Evolutionary conservation across 2,329 filamentous ascomycete species (phyloP).

Genomic region (Penicillium sclerotiorum): DNA sequence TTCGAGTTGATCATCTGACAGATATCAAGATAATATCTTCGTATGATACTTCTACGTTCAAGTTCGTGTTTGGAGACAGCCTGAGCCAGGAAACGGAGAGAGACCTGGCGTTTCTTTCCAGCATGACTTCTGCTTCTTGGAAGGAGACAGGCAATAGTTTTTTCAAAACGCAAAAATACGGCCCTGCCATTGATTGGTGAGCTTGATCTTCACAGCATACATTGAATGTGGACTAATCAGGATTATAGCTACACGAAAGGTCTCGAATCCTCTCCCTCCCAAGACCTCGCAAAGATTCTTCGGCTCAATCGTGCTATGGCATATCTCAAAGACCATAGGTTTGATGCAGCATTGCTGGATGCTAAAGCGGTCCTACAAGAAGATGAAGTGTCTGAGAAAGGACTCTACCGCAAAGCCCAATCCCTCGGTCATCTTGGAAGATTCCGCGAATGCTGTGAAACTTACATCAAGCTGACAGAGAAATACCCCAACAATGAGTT

Average conservation of each 20-base stretch:
- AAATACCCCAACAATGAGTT: slow-evolving; percentile 39
- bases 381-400: slow-evolving; percentile 43
- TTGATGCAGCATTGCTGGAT: slow-evolving; percentile 40
- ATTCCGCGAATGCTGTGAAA: slow-evolving; percentile 42
- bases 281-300: slow-evolving; percentile 38
- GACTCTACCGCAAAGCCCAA: slow-evolving; percentile 48
- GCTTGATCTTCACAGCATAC: not conserved
- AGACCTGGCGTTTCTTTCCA: slow-evolving; percentile 2
- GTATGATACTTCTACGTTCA: slow-evolving; percentile 39
- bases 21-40: slow-evolving; percentile 54
- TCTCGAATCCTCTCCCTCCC: slow-evolving; percentile 35
- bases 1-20: slow-evolving; percentile 58
- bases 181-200: slow-evolving; percentile 32
- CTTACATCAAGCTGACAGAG: slow-evolving; percentile 35
- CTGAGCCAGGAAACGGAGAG: slow-evolving; percentile 48
- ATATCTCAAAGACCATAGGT: slow-evolving; percentile 33
- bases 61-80: too few species aligned
- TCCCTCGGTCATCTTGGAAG: slow-evolving; percentile 49
- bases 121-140: slow-evolving; percentile 11
- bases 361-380: slow-evolving; percentile 20
- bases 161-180: slow-evolving; percentile 14
- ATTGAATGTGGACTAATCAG: slow-evolving; percentile 3
- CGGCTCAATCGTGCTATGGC: slow-evolving; percentile 43
- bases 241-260: slow-evolving; percentile 42
- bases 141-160: slow-evolving; percentile 38